A percentile compares a stretch with the other conserved stretches of the same genome.
phyloP scores from a whole-genome alignment of 1,139 yeast genomes.

The Geotrichum candidum region DNA sequence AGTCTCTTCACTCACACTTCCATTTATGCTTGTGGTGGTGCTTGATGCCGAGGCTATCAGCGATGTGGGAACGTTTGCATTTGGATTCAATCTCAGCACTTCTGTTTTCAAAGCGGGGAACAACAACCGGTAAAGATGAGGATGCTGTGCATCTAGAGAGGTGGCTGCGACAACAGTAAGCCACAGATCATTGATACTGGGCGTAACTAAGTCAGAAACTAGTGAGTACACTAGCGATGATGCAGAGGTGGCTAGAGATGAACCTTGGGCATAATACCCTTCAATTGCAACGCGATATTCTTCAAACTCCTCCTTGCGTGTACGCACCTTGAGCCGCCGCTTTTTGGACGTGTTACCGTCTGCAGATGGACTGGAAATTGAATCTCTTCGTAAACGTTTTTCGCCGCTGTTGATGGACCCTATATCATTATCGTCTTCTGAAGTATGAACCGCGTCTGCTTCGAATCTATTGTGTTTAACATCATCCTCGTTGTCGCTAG shows the following conservation, averaged over 20 bases:
- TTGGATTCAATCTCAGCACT: conserved; percentile 64
- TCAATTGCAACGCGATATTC: conserved; percentile 55
- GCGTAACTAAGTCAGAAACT: conserved; percentile 73
- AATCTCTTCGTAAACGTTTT: conserved; percentile 7
- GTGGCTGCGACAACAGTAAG: conserved; percentile 83
- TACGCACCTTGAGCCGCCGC: conserved; percentile 5
- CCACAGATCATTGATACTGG: conserved; percentile 71
- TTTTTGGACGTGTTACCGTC: conserved; percentile 1
- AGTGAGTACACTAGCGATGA: conserved; percentile 77
- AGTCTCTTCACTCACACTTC: conserved; percentile 50
- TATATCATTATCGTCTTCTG: conserved; percentile 14
- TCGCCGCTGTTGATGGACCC: conserved; percentile 7
- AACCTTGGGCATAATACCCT: conserved; percentile 74
- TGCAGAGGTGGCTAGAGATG: conserved; percentile 67
- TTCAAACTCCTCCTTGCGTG: conserved; percentile 20
- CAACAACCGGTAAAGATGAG: conserved; percentile 67
- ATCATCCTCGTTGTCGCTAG: conserved; percentile 12
- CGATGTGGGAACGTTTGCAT: conserved; percentile 50
- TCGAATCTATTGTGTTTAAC: conserved; percentile 1
- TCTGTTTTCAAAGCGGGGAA: conserved; percentile 78
- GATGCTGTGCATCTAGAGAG: conserved; percentile 67
- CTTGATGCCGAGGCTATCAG: conserved; percentile 51
- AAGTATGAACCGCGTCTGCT: not conserved
- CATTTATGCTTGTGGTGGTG: conserved; percentile 40
- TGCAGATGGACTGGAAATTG: not conserved